These are phyloP conservation scores for Oenanthe sinensis DNA, from an alignment of 129 eudicot genomes.

Conservation along the genomic window DNA sequence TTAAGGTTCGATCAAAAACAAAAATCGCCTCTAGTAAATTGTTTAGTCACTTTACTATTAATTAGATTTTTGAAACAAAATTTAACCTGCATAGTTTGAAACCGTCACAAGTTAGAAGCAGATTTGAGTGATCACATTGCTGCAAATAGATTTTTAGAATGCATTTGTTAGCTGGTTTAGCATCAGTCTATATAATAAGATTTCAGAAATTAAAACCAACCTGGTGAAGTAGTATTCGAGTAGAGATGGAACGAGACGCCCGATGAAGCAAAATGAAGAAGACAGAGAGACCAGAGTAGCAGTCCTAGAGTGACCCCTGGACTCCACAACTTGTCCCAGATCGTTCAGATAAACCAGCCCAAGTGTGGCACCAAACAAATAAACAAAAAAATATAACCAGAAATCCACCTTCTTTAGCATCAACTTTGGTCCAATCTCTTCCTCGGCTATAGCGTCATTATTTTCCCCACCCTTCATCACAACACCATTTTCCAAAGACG, in stretches of 20 bases:
- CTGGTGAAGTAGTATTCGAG: constrained; percentile 50
- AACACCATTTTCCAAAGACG: constrained; percentile 10
- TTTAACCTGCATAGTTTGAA: too few species aligned
- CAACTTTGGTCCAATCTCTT: constrained; percentile 43
- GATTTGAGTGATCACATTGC: neutral
- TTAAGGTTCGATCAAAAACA: too few species aligned
- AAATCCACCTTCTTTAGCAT: constrained; percentile 65
- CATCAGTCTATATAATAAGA: neutral
- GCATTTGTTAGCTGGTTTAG: neutral
- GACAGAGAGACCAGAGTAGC: constrained; percentile 75
- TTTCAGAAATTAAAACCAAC: constrained; percentile 15
- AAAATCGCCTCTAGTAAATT: too few species aligned
- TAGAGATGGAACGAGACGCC: constrained; percentile 72
- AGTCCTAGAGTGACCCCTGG: constrained; percentile 63
- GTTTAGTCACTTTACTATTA: too few species aligned
- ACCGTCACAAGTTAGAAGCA: too few species aligned
- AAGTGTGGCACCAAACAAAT: constrained; percentile 78
- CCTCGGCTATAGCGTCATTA: constrained; percentile 14
- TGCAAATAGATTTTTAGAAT: neutral
- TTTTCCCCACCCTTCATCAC: constrained; percentile 13
- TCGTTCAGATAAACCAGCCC: constrained; percentile 86
- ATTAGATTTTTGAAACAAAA: too few species aligned
- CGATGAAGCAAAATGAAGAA: constrained; percentile 78
- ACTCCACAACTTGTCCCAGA: constrained; percentile 81
- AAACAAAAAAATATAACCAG: constrained; percentile 79